Evolutionary conservation across 805 yeast species (phyloP).

Genomic region (Kuraishia cidri): DNA sequence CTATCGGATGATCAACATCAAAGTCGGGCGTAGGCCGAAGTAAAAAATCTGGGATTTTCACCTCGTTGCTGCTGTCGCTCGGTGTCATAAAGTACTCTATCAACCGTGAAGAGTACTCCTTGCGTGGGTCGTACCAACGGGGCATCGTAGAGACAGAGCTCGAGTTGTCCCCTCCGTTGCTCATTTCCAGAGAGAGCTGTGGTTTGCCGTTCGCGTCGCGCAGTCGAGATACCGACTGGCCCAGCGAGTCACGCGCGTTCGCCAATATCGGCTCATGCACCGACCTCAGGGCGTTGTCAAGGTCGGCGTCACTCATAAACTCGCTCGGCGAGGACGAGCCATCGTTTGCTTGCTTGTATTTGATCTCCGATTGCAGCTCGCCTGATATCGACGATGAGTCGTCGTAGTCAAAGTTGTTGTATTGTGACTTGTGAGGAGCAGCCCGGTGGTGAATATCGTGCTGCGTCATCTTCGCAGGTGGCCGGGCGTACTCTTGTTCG

Average conservation of each 20-base stretch:
- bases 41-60: slow-evolving; percentile 53
- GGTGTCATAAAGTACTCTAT: slow-evolving; percentile 47
- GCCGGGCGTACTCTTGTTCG: slow-evolving; percentile 1
- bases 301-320: slow-evolving; percentile 42
- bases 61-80: slow-evolving; percentile 36
- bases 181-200: background rate
- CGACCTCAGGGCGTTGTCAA: slow-evolving; percentile 29
- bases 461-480: background rate
- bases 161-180: slow-evolving; percentile 1
- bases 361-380: background rate
- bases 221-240: slow-evolving; percentile 1
- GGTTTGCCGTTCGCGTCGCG: background rate
- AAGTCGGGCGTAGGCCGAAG: slow-evolving; percentile 56
- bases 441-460: background rate
- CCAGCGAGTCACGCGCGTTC: slow-evolving; percentile 1
- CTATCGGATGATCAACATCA: slow-evolving; percentile 72
- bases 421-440: background rate
- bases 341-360: slow-evolving; percentile 7
- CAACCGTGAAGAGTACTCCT: slow-evolving; percentile 34
- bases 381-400: slow-evolving; percentile 1
- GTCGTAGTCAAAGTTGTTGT: slow-evolving; percentile 5
- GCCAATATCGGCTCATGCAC: slow-evolving; percentile 1
- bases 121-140: slow-evolving; percentile 14
- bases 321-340: slow-evolving; percentile 42
- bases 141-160: background rate